A percentile compares a stretch with the other conserved stretches of the same genome.
Conservation (phyloP, 306 rosid genomes). For the Trifolium dubium region DNA sequence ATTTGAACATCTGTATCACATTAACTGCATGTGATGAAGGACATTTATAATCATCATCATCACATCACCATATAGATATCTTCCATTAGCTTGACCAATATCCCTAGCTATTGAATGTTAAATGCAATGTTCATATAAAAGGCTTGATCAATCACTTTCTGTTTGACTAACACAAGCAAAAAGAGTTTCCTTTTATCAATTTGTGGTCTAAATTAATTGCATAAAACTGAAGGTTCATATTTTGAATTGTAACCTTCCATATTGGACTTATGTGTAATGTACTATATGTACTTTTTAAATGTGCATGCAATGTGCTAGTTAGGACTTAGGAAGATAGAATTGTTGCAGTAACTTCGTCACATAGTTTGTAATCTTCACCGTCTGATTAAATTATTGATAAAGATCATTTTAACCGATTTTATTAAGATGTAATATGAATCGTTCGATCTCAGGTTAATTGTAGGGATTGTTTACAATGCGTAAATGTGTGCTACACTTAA, state of each 20-base stretch:
- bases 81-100: slow-evolving; percentile 52
- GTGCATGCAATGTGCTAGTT: slow-evolving; percentile 34
- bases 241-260: slow-evolving; percentile 44
- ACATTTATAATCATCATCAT: slow-evolving; percentile 33
- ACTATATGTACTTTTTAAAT: slow-evolving; percentile 33
- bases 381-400: background rate
- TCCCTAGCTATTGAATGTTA: slow-evolving; percentile 39
- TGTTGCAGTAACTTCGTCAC: background rate
- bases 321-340: background rate
- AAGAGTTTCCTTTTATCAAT: slow-evolving; percentile 46
- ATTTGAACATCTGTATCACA: slow-evolving; percentile 51
- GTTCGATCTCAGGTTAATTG: background rate
- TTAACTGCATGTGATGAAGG: slow-evolving; percentile 35
- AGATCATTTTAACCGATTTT: background rate
- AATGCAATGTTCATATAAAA: slow-evolving; percentile 39
- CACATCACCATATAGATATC: slow-evolving; percentile 34
- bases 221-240: slow-evolving; percentile 36
- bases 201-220: slow-evolving; percentile 49
- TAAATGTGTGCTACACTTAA: no score
- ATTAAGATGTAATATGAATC: background rate
- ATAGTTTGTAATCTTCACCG: background rate
- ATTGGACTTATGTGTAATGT: slow-evolving; percentile 42
- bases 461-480: no score
- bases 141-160: slow-evolving; percentile 62
- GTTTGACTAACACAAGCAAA: slow-evolving; percentile 54